Evolutionary conservation across 768 basidiomycete genomes (phyloP).

Genomic region (Terana coerulea): DNA sequence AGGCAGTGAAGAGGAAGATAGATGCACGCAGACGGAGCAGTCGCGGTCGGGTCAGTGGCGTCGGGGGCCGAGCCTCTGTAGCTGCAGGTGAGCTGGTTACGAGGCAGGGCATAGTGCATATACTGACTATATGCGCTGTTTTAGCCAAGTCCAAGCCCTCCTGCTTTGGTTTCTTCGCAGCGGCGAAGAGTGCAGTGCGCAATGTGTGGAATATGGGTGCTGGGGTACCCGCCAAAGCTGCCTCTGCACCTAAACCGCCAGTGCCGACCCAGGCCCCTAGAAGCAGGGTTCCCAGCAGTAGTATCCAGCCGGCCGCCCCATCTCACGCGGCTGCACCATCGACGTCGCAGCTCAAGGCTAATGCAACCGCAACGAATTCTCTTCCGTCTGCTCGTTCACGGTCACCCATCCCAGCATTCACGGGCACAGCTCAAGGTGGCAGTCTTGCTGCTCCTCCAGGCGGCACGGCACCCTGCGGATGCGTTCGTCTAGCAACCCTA

Average conservation of each 20-base stretch:
- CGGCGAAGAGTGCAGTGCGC: slow-evolving; percentile 65
- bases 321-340: neutral
- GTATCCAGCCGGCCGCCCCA: too few relatives aligned
- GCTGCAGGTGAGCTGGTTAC: slow-evolving; percentile 39
- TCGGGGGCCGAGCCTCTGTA: slow-evolving; percentile 24
- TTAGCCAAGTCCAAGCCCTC: slow-evolving; percentile 41
- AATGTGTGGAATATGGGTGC: slow-evolving; percentile 69
- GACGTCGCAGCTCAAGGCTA: neutral
- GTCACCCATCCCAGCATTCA: slow-evolving; percentile 27
- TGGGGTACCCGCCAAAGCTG: too few relatives aligned
- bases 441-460: neutral
- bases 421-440: too few relatives aligned
- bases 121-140: too few relatives aligned
- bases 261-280: too few relatives aligned
- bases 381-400: slow-evolving; percentile 13
- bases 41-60: slow-evolving; percentile 42
- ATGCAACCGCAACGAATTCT: neutral
- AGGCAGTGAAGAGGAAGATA: slow-evolving; percentile 59
- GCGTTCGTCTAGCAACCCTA: slow-evolving; percentile 5
- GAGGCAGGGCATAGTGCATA: too few relatives aligned
- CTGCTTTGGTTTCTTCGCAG: slow-evolving; percentile 66
- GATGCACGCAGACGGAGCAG: slow-evolving; percentile 69
- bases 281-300: too few relatives aligned
- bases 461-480: slow-evolving; percentile 4
- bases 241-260: too few relatives aligned